Base-by-base conservation (phyloP, 169 alveolate genomes). In the Cryptosporidium ubiquitum region DNA sequence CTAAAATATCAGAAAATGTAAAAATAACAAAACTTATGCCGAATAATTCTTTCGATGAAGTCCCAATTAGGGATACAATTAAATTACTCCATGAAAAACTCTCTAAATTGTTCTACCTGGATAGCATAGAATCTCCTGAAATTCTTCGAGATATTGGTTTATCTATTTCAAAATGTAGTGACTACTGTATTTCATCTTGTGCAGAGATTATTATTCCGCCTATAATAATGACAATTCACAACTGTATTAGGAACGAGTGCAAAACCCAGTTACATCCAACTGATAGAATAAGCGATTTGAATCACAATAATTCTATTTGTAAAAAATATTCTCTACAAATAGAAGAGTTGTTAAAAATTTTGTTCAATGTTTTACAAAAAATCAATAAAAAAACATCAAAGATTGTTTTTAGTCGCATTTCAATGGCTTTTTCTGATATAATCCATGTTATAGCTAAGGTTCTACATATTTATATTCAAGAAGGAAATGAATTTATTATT, bases 181-280 rank as follows among this genome's bases (percentile, higher is more conserved):
- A 40, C 5, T 61, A 57, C 23, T 33, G 79, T 26, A 79, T 79
- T 23, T 58, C 75, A 20, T 57, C 52, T 44, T 79, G 89, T 5
- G 40, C 69, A 40, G 89, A 79, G 1, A 42, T 61, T 40, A 79
- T 79, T n/a, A 44, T 79, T 35, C 61, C 75, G 20, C 89, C 89
- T 0, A 61, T 79, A 61, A 33, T 79, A 9, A 79, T 64, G 75
- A 68, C 64, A 16, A 64, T 79, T 42, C 89, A 79, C 40, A 61
- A 61, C 18, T 61, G 49, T 79, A 79, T 79, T 7, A 37, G n/a
- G 66, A 79, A 47, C 5, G 31, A 33, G 3, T n/a, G 3, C 12
- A 4, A 12, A 26, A 3, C 20, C 37, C 23, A 70, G 18, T 31
- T 23, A n/a, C n/a, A 47, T 10, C 26, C 29, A 14, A 10, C 2